Percentiles rank a stretch among this genome's conserved stretches.
Conservation (phyloP, 2,329 filamentous ascomycete species). For the Colletotrichum tamarilloi region DNA sequence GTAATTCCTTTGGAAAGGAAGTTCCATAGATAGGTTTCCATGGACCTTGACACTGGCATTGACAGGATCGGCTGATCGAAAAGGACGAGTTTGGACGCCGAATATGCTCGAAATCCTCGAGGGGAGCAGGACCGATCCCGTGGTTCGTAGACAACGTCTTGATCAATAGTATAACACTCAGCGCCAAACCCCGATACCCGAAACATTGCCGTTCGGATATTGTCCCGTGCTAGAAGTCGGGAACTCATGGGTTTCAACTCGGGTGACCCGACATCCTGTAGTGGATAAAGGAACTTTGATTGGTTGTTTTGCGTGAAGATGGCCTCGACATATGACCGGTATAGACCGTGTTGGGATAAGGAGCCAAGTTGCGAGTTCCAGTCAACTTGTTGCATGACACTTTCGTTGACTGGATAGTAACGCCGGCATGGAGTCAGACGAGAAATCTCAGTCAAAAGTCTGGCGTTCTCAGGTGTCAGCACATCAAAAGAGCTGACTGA, state of each 20-base stretch:
- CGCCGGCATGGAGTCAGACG: conserved; percentile 52
- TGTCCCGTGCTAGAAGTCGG: conserved; percentile 38
- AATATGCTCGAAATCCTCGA: not conserved
- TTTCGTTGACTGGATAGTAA: conserved; percentile 56
- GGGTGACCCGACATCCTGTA: not conserved
- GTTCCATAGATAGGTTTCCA: not conserved
- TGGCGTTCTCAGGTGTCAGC: conserved; percentile 49
- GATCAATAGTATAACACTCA: conserved; percentile 28
- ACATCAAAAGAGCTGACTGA: conserved; percentile 58
- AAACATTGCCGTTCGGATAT: conserved; percentile 55
- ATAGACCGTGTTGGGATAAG: conserved; percentile 57
- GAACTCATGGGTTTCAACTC: not conserved
- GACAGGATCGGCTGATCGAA: not conserved
- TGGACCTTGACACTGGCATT: conserved; percentile 36
- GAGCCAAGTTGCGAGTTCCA: conserved; percentile 54
- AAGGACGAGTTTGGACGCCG: not conserved
- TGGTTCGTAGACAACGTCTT: conserved; percentile 23
- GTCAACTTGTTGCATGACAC: conserved; percentile 57
- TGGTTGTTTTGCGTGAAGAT: conserved; percentile 47
- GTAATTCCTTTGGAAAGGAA: not conserved
- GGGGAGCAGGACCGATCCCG: not conserved
- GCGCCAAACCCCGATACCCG: conserved; percentile 42
- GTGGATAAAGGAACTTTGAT: conserved; percentile 1
- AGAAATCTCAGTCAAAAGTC: conserved; percentile 51
- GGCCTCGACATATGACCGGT: conserved; percentile 46